Conservation (phyloP, 257 asterid species). For the Fraxinus americana region DNA sequence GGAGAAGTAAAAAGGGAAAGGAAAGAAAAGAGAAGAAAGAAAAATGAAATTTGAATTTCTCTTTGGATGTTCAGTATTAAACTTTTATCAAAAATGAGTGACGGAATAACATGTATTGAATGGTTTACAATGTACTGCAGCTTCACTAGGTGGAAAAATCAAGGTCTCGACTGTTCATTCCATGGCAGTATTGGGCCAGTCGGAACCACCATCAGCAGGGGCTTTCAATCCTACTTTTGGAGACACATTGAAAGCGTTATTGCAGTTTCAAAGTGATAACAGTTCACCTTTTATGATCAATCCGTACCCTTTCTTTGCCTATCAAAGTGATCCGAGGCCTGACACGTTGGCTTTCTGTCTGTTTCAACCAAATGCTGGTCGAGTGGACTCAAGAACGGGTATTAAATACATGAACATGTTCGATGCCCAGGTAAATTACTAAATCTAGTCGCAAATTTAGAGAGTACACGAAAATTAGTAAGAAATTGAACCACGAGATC, state of each 20-base stretch:
- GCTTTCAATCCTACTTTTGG: conserved; percentile 51
- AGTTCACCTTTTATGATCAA: conserved; percentile 91
- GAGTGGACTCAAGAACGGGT: conserved; percentile 67
- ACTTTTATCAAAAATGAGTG: not conserved
- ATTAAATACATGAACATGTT: conserved; percentile 98
- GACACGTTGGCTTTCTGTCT: conserved; percentile 86
- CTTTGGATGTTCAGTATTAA: not conserved
- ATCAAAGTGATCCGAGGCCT: conserved; percentile 81
- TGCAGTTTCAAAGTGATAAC: conserved; percentile 61
- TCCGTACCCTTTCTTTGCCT: conserved; percentile 94
- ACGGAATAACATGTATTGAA: not conserved
- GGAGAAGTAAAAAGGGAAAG: not conserved
- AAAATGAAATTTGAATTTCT: not conserved
- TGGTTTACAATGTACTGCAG: conserved; percentile 27
- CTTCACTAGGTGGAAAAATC: conserved; percentile 49
- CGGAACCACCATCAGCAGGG: conserved; percentile 65
- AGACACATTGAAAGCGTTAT: conserved; percentile 58
- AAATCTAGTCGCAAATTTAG: not conserved
- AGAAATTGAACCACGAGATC: not conserved
- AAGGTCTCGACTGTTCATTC: conserved; percentile 62
- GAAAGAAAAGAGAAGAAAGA: not conserved
- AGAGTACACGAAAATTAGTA: not conserved
- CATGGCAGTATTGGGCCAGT: conserved; percentile 52
- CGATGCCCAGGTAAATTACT: conserved; percentile 83
- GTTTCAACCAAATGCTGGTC: conserved; percentile 91